Evolutionary conservation across 192 early-diverging fungal species (phyloP).

Genomic region (Oehlia diaphana): DNA sequence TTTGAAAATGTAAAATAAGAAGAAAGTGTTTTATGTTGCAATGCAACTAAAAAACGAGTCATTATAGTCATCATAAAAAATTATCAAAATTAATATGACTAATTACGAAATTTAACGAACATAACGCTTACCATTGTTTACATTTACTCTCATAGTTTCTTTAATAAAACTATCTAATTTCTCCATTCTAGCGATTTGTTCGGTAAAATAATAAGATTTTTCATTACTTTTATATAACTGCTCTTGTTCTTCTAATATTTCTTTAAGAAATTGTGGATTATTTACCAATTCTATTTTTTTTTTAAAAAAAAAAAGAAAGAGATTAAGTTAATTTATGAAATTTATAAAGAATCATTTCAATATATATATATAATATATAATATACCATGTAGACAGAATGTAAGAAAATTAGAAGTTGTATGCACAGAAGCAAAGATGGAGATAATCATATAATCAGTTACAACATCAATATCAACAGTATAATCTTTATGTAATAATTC

Average conservation of each 20-base stretch:
- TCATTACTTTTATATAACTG: not conserved
- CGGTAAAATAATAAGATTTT: not conserved
- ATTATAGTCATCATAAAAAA: too few species aligned
- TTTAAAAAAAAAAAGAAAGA: not conserved
- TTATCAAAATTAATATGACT: not conserved
- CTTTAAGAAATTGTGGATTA: not conserved
- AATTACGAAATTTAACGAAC: too few species aligned
- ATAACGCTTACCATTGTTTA: not conserved
- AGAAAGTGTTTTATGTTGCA: not conserved
- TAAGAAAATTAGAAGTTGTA: not conserved
- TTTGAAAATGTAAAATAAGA: constrained; percentile 11
- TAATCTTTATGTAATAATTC: not conserved
- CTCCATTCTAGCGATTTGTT: constrained; percentile 2
- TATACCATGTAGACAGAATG: not conserved
- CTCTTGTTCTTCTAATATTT: constrained; percentile 22
- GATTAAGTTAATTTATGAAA: not conserved
- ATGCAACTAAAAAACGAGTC: not conserved
- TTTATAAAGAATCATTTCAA: not conserved
- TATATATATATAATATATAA: not conserved
- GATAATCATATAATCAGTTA: not conserved
- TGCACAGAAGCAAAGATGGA: constrained; percentile 8
- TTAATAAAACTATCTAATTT: constrained; percentile 23
- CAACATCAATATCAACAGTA: not conserved
- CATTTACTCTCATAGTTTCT: constrained; percentile 2
- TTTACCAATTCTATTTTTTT: constrained; percentile 7